These are phyloP conservation scores for Agarophyton chilense DNA, from an alignment of 23 red algal genomes.

Conservation along the genomic window DNA sequence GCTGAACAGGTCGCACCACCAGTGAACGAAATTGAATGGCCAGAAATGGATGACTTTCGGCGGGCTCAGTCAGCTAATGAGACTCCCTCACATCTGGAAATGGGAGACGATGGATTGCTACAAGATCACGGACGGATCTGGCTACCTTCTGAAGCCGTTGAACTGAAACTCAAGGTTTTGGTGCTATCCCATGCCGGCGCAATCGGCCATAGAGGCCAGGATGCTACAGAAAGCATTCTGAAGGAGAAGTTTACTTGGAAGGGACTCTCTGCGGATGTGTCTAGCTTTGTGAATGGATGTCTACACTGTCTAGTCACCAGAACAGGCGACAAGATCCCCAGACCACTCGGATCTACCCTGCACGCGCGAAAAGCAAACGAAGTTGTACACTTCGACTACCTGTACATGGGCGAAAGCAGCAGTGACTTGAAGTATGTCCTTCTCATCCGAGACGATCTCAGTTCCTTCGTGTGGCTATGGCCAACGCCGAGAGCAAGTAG, in stretches of 20 bases:
- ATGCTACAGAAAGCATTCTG: slow-evolving; percentile 15
- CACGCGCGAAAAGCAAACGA: too few species aligned
- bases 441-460: too few species aligned
- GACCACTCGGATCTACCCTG: too few species aligned
- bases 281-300: background rate
- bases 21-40: background rate
- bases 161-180: background rate
- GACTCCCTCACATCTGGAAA: background rate
- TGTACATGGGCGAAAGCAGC: too few species aligned
- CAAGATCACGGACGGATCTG: background rate
- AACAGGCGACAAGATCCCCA: too few species aligned
- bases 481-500: too few species aligned
- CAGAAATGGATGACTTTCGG: background rate
- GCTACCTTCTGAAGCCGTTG: background rate
- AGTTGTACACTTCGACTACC: too few species aligned
- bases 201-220: slow-evolving; percentile 16
- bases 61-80: background rate
- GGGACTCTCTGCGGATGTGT: background rate
- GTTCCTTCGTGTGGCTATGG: too few species aligned
- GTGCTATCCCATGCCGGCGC: slow-evolving; percentile 23
- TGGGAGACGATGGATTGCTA: background rate
- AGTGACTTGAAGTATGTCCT: too few species aligned
- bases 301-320: too few species aligned
- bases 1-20: background rate
- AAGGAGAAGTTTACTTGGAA: slow-evolving; percentile 21